Evolutionary conservation across 2,329 filamentous ascomycete genomes (phyloP).

Genomic region (Apiospora sp.): DNA sequence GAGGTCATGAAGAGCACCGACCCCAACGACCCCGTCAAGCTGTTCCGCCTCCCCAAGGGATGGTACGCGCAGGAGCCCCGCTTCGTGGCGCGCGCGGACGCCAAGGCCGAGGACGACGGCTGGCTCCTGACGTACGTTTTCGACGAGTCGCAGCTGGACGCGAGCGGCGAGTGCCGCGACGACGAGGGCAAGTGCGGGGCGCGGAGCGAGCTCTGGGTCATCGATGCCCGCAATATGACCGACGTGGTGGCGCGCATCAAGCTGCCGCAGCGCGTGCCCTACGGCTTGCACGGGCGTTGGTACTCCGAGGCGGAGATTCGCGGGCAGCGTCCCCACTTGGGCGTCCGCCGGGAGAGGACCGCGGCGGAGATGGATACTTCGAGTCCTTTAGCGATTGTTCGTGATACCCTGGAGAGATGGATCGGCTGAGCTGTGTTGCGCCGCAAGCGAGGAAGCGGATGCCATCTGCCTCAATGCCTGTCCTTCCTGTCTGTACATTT

Average conservation of each 20-base stretch:
- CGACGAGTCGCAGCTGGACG: constrained; percentile 70
- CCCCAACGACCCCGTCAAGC: constrained; percentile 62
- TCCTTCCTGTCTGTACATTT: background rate
- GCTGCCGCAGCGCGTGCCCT: constrained; percentile 73
- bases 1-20: constrained; percentile 58
- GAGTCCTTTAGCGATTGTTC: constrained; percentile 36
- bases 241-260: constrained; percentile 64
- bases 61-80: constrained; percentile 73
- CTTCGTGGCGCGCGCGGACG: constrained; percentile 61
- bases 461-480: background rate
- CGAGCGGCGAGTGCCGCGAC: constrained; percentile 52
- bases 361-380: constrained; percentile 35
- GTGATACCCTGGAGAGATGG: constrained; percentile 36
- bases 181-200: constrained; percentile 39
- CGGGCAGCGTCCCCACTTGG: constrained; percentile 50
- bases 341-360: constrained; percentile 32
- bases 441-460: background rate
- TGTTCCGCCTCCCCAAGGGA: constrained; percentile 66
- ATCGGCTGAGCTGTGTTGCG: constrained; percentile 33
- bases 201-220: constrained; percentile 71
- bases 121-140: constrained; percentile 75
- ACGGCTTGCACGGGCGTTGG: constrained; percentile 72
- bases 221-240: constrained; percentile 70
- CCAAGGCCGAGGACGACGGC: constrained; percentile 67
- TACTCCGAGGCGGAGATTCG: constrained; percentile 61